Conservation (phyloP, 768 basidiomycete species). For the Chalciporus pseudorubinellus region DNA sequence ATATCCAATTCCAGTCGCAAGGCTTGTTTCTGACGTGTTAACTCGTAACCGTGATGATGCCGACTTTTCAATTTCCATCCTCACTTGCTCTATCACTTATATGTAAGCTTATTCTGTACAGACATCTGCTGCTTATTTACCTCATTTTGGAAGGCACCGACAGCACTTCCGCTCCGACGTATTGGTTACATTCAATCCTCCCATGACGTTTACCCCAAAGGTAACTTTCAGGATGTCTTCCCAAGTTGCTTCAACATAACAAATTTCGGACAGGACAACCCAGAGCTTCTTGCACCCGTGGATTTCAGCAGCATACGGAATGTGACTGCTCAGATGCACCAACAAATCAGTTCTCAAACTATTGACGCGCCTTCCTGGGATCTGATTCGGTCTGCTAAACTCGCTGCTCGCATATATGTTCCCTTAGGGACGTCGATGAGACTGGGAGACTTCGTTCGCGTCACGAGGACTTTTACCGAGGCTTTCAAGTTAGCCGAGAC, state of each 20-base stretch:
- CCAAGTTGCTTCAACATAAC: neutral
- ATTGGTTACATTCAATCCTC: conserved; percentile 75
- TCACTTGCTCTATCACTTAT: conserved; percentile 81
- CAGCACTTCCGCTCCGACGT: conserved; percentile 89
- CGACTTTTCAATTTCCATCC: conserved; percentile 67
- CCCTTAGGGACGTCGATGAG: conserved; percentile 86
- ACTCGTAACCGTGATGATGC: conserved; percentile 64
- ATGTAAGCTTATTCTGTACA: conserved; percentile 44
- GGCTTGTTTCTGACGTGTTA: conserved; percentile 76
- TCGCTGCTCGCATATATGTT: conserved; percentile 78
- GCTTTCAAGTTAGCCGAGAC: conserved; percentile 55
- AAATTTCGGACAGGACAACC: conserved; percentile 49
- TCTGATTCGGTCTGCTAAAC: conserved; percentile 68
- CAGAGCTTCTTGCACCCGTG: conserved; percentile 68
- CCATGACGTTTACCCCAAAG: conserved; percentile 63
- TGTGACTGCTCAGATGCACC: conserved; percentile 61
- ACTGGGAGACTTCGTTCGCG: conserved; percentile 79
- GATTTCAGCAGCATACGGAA: conserved; percentile 58
- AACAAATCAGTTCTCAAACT: conserved; percentile 72
- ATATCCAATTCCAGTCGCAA: conserved; percentile 52
- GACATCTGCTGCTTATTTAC: neutral
- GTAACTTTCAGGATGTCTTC: conserved; percentile 28
- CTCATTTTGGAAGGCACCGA: conserved; percentile 55
- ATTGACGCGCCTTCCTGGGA: conserved; percentile 86
- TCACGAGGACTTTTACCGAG: conserved; percentile 73